phyloP scores from a whole-genome alignment of 768 basidiomycete species.

The Trametes coccinea region DNA sequence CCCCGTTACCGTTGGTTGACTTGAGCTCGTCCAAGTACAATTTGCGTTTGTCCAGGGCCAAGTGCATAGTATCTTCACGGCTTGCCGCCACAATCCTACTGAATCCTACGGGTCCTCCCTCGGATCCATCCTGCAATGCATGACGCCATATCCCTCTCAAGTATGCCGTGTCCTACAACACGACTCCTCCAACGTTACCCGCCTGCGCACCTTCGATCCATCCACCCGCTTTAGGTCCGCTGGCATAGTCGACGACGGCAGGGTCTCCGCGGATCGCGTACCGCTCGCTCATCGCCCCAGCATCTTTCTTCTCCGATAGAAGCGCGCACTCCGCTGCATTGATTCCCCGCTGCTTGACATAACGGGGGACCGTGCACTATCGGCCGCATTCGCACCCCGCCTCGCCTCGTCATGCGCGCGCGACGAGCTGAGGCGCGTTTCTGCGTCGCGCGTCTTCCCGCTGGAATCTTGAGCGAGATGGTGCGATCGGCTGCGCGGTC shows the following conservation, averaged over 20 bases:
- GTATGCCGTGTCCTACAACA: neutral
- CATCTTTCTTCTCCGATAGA: slow-evolving; percentile 4
- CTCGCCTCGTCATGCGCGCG: neutral
- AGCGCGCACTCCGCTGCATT: neutral
- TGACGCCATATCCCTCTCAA: neutral
- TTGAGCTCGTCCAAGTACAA: too few species aligned
- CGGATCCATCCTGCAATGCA: slow-evolving; percentile 2
- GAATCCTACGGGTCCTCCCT: neutral
- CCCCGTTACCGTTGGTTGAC: too few species aligned
- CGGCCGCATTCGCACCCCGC: slow-evolving; percentile 6
- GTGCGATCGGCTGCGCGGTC: neutral
- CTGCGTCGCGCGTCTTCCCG: neutral
- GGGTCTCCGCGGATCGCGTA: slow-evolving; percentile 17
- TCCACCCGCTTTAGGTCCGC: neutral
- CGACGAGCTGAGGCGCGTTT: neutral
- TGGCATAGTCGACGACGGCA: neutral
- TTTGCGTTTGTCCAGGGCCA: too few species aligned
- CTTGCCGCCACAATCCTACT: slow-evolving; percentile 1
- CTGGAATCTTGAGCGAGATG: neutral
- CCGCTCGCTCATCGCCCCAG: neutral
- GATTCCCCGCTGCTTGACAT: neutral
- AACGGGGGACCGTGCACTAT: slow-evolving; percentile 14
- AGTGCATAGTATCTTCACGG: neutral
- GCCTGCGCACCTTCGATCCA: neutral
- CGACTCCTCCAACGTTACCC: neutral